Conservation (phyloP, 2,329 filamentous ascomycete genomes). For the Fusarium luffae region DNA sequence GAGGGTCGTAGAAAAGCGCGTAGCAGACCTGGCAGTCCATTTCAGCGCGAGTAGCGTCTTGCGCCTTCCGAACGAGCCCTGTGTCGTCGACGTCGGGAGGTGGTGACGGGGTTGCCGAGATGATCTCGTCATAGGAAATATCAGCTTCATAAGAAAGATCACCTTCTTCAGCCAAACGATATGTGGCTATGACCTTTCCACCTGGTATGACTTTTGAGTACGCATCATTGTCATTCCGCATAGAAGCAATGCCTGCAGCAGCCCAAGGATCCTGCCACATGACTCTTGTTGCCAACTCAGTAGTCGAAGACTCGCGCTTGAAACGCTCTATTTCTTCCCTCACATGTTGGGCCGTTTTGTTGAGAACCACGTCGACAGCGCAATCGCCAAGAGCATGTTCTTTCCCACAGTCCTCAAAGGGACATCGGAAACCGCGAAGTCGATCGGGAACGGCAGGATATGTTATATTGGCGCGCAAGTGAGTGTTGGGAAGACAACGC, state of each 20-base stretch:
- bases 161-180: constrained; percentile 71
- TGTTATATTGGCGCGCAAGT: constrained; percentile 75
- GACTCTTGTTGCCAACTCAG: constrained; percentile 53
- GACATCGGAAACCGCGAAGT: constrained; percentile 78
- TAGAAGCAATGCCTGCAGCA: constrained; percentile 55
- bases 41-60: constrained; percentile 72
- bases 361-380: constrained; percentile 78
- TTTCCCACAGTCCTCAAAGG: constrained; percentile 71
- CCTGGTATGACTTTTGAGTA: constrained; percentile 58
- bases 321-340: constrained; percentile 62
- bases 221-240: constrained; percentile 49
- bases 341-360: constrained; percentile 74
- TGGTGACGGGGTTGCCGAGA: constrained; percentile 26
- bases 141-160: constrained; percentile 67
- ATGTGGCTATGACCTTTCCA: constrained; percentile 73
- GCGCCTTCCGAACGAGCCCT: constrained; percentile 63
- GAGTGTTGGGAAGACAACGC: constrained; percentile 75
- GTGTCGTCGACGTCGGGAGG: constrained; percentile 48
- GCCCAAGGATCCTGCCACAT: constrained; percentile 53
- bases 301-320: constrained; percentile 43
- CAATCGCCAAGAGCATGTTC: constrained; percentile 85
- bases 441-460: constrained; percentile 78
- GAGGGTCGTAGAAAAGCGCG: constrained; percentile 80
- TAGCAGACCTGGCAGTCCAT: constrained; percentile 93
- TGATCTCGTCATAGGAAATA: constrained; percentile 58